Evolutionary conservation across 176 grass and related monocot genomes (phyloP).

Genomic region (Avena sativa): DNA sequence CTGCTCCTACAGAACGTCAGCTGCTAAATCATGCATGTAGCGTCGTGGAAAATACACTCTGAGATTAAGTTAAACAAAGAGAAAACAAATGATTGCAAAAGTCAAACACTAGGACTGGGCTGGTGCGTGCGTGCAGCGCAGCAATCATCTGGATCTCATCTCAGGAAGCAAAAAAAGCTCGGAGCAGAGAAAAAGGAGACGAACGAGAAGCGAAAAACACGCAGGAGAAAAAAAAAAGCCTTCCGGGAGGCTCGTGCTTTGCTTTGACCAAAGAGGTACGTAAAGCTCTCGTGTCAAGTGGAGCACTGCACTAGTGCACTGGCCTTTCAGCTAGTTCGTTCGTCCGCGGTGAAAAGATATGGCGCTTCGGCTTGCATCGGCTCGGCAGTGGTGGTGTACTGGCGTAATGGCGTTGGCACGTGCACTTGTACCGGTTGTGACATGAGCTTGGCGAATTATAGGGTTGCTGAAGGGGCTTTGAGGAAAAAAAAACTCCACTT

Average conservation of each 20-base stretch:
- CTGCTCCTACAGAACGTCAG: neutral
- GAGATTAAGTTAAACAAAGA: constrained; percentile 25
- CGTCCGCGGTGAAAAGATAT: neutral
- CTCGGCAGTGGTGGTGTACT: no score
- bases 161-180: neutral
- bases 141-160: constrained; percentile 41
- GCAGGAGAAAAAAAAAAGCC: neutral
- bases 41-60: neutral
- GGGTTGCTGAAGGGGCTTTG: neutral
- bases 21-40: neutral
- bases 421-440: neutral
- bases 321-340: neutral
- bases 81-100: neutral
- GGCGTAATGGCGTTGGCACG: neutral
- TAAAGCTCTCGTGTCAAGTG: neutral
- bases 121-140: constrained; percentile 39
- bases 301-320: neutral
- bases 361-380: no score
- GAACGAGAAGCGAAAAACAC: neutral
- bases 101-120: constrained; percentile 25
- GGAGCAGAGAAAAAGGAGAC: neutral
- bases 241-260: neutral
- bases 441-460: neutral
- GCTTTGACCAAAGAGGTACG: constrained; percentile 33
- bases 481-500: neutral